phyloP scores from a whole-genome alignment of 148 eudicot species.

The Simmondsia chinensis region DNA sequence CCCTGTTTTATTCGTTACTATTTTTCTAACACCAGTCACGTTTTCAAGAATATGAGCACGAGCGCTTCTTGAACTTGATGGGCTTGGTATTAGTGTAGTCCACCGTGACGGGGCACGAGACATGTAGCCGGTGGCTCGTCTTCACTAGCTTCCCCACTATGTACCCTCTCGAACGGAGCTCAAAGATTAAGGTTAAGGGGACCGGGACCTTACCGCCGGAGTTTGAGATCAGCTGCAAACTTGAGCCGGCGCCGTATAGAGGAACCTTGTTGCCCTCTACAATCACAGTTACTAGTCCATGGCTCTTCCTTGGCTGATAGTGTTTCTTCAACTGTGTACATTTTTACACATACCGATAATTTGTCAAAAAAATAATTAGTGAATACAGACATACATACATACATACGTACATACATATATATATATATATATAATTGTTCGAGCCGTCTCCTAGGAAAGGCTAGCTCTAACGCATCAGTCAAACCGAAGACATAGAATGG shows the following conservation, averaged over 20 bases:
- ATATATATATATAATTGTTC: not conserved
- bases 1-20: too few relatives aligned
- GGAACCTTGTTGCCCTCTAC: conserved; percentile 67
- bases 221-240: conserved; percentile 24
- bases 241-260: conserved; percentile 84
- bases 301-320: conserved; percentile 80
- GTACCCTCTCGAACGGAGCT: conserved; percentile 44
- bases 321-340: conserved; percentile 47
- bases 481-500: not conserved
- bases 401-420: not conserved
- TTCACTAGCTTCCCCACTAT: conserved; percentile 84
- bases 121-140: conserved; percentile 32
- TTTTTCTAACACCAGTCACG: too few relatives aligned
- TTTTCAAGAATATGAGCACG: conserved; percentile 38
- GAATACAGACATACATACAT: not conserved
- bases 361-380: not conserved
- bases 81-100: conserved; percentile 60
- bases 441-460: too few relatives aligned
- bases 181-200: conserved; percentile 52
- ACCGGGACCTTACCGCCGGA: conserved; percentile 20
- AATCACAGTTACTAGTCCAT: conserved; percentile 25
- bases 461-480: too few relatives aligned
- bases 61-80: conserved; percentile 54
- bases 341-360: not conserved
- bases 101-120: conserved; percentile 51